Base-by-base conservation (phyloP, 2,329 filamentous ascomycete species). In the Bipolaris oryzae region DNA sequence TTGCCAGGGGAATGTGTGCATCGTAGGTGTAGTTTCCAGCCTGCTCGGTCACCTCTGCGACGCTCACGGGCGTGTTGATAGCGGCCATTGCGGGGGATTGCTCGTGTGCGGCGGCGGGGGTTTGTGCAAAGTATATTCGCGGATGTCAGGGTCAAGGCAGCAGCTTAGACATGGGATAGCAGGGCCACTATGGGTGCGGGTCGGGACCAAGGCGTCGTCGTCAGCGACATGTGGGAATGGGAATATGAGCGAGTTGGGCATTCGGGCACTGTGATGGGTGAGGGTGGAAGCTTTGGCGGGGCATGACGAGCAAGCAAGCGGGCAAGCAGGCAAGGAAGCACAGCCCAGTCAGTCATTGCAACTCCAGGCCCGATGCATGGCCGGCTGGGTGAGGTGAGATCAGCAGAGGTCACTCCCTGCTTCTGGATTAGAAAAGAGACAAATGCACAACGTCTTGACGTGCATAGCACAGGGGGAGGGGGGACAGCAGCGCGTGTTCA, bases 1-100 rank as follows among this genome's bases (percentile, higher is more conserved):
- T 87, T 63, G 88, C 89, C 54, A 98, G 82, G 2, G 89, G 85
- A 50, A 96, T 89, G 31, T 84, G 83, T 1, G 84, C 83, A 73
- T 92, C 91, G 79, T 93, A 98, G 55, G 89, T 86, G 74, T 95
- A 97, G 62, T 89, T 86, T 61, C 88, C 83, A 2, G 94, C 95
- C 65, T 88, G 87, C 28, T 84, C 81, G 10, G 88, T 85, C 58
- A 98, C 89, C 71, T 96, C 89, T 69, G 89, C 88, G 55, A 95
- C 84, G 63, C 83, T 92, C 76, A 89, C 79, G 38, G 92, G 92
- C 35, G 66, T 68, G 53, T 64, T 67, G 53, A 66, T 50, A 10
- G 70, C 68, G 16, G 69, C 66, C 74, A 76, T 74, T 41, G 51
- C 53, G 52, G 51, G 21, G 49, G 1, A 41, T 35, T 54, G 57